Base-by-base conservation (phyloP, 2,329 filamentous ascomycete species). In the Diaporthe velutina region DNA sequence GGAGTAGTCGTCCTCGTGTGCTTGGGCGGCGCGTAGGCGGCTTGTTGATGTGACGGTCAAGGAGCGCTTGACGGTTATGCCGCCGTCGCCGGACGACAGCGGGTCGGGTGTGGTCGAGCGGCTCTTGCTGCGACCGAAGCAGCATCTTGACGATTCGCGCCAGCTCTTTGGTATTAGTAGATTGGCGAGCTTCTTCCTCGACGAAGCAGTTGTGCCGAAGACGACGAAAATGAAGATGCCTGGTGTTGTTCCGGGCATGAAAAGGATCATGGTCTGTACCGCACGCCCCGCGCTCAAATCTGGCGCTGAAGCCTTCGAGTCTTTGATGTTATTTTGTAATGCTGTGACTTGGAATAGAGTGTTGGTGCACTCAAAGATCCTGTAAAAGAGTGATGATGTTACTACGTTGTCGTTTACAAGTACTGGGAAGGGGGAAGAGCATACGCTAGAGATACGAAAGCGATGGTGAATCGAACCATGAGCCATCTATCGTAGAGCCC, bases 401-500 rank as follows among this genome's bases (percentile, higher is more conserved):
- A 68, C 0, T 54, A 68, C 6, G 7, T 22, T 25, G 33, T 28
- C 22, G 2, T 9, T 4, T 9, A 28, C 9, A 4, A 10, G 33
- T 2, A 8, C 4, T 19, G 15, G n/a, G 17, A 40, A 42, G 17
- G 0, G 19, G 22, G 22, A 12, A 3, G 1, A 40, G 73, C 78
- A 48, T 61, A 79, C 78, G 73, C 77, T 22, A 79, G 75, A 1
- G 76, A 38, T 3, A 79, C 75, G 40, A 80, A 80, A 10, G 79
- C 79, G 17, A 79, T 76, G 9, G 79, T 80, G 52, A 80, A 80
- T 25, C 79, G 78, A 15, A 80, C 77, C 76, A 80, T 78, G 9
- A 80, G 77, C 79, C 79, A 80, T 28, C 79, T 76, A 42, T 80
- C 79, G 38, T 80, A 80, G 3, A 80, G 74, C 1, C 79, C 78